Percentiles rank a stretch among this genome's conserved stretches.
Evolutionary conservation across 805 yeast species (phyloP).

Genomic region (Sugiyamaella americana): DNA sequence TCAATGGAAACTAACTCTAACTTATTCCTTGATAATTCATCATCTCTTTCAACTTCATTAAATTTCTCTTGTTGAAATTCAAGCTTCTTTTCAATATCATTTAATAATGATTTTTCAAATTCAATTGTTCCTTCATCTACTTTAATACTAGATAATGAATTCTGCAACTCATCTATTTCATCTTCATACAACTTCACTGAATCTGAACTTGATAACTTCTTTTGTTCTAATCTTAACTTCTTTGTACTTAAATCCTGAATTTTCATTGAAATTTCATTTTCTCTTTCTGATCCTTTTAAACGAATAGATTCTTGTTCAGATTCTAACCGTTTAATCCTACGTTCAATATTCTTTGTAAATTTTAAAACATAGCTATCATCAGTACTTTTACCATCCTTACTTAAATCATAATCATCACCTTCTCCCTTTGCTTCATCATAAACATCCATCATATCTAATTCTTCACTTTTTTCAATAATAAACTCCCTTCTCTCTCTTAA

Average conservation of each 20-base stretch:
- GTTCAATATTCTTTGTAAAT: constrained; percentile 1
- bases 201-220: constrained; percentile 12
- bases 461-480: constrained; percentile 5
- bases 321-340: background rate
- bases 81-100: constrained; percentile 35
- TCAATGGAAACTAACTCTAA: constrained; percentile 18
- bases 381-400: background rate
- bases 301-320: constrained; percentile 15
- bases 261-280: constrained; percentile 23
- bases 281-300: constrained; percentile 27
- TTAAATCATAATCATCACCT: background rate
- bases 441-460: constrained; percentile 5
- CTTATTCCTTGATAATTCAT: constrained; percentile 7
- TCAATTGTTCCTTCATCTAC: constrained; percentile 45
- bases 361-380: background rate
- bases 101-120: constrained; percentile 40
- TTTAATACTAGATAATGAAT: constrained; percentile 35
- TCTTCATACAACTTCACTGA: constrained; percentile 17
- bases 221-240: constrained; percentile 23
- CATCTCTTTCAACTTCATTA: constrained; percentile 2
- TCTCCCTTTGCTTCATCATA: background rate
- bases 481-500: constrained; percentile 14
- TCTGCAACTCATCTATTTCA: constrained; percentile 36
- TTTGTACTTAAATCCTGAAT: constrained; percentile 25
- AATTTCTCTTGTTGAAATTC: constrained; percentile 15